Evolutionary conservation across 2,329 filamentous ascomycete species (phyloP).

Genomic region (Colletotrichum tanaceti): DNA sequence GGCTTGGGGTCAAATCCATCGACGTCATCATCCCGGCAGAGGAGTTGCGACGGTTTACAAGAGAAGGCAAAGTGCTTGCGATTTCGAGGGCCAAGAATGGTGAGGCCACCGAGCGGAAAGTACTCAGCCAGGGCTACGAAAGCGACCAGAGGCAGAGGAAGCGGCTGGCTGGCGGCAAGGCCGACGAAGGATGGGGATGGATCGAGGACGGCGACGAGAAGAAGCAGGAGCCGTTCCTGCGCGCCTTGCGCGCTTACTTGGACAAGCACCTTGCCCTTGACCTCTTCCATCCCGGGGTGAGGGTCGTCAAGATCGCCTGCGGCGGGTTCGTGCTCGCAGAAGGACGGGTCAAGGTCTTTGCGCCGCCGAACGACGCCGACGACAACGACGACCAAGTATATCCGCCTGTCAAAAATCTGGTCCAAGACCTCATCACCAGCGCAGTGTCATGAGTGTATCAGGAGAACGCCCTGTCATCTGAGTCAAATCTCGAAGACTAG

Average conservation of each 20-base stretch:
- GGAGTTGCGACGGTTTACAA: slow-evolving; percentile 61
- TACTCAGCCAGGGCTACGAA: slow-evolving; percentile 45
- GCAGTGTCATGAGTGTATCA: slow-evolving; percentile 11
- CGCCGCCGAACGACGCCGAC: slow-evolving; percentile 20
- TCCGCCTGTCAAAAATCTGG: slow-evolving; percentile 29
- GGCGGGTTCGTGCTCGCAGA: slow-evolving; percentile 67
- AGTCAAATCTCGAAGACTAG: neutral
- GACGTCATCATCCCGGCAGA: slow-evolving; percentile 63
- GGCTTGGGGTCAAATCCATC: slow-evolving; percentile 56
- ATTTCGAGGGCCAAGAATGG: slow-evolving; percentile 20
- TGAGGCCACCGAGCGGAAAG: slow-evolving; percentile 36
- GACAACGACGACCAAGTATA: slow-evolving; percentile 14
- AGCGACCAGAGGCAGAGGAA: slow-evolving; percentile 54
- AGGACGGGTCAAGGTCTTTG: slow-evolving; percentile 62
- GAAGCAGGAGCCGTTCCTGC: slow-evolving; percentile 58
- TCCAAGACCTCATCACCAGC: slow-evolving; percentile 19
- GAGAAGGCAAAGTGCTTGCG: slow-evolving; percentile 51
- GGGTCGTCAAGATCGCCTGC: slow-evolving; percentile 65
- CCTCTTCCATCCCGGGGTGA: slow-evolving; percentile 66
- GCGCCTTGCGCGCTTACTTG: slow-evolving; percentile 63
- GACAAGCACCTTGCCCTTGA: slow-evolving; percentile 65
- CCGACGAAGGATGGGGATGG: slow-evolving; percentile 67
- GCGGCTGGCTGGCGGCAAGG: slow-evolving; percentile 59
- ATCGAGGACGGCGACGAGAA: slow-evolving; percentile 43
- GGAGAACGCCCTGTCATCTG: too few relatives aligned